Evolutionary conservation across 352 stramenopile species (phyloP).

Genomic region (Thalassiosira hispida): DNA sequence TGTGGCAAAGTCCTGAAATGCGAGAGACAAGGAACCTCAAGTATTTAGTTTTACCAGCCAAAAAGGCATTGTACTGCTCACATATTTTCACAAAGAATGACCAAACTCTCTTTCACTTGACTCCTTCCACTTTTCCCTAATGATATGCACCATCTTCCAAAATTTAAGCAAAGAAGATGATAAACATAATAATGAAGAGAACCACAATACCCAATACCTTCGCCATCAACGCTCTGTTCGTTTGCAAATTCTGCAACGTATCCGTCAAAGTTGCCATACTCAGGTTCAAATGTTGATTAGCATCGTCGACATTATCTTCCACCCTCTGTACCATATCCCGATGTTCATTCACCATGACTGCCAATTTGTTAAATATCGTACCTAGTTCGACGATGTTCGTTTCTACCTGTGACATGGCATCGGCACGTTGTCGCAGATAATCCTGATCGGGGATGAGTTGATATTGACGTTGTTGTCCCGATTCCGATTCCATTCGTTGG

Average conservation of each 20-base stretch:
- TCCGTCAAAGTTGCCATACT: constrained; percentile 82
- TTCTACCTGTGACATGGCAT: constrained; percentile 85
- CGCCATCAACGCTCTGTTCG: constrained; percentile 77
- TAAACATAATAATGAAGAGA: constrained; percentile 87
- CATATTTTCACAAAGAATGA: too few relatives aligned
- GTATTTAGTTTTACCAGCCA: too few relatives aligned
- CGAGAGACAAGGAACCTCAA: too few relatives aligned
- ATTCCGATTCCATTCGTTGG: constrained; percentile 80
- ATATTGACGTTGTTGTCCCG: constrained; percentile 65
- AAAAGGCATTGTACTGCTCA: too few relatives aligned
- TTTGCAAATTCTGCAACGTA: constrained; percentile 84
- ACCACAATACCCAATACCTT: constrained; percentile 85
- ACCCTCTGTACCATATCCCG: constrained; percentile 86
- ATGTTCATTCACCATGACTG: constrained; percentile 87
- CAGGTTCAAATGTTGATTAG: constrained; percentile 83
- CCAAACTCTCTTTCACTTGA: too few relatives aligned
- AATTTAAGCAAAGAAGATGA: constrained; percentile 86
- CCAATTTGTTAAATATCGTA: constrained; percentile 87
- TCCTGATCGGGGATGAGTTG: constrained; percentile 84
- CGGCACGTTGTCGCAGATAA: constrained; percentile 77
- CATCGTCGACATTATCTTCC: constrained; percentile 88
- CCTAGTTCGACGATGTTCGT: constrained; percentile 87
- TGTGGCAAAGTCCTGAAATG: too few relatives aligned
- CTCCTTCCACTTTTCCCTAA: too few relatives aligned
- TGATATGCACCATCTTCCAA: too few relatives aligned